A percentile compares a stretch with the other conserved stretches of the same genome.
Evolutionary conservation across 2,329 filamentous ascomycete species (phyloP).

Genomic region (Venturia nashicola): DNA sequence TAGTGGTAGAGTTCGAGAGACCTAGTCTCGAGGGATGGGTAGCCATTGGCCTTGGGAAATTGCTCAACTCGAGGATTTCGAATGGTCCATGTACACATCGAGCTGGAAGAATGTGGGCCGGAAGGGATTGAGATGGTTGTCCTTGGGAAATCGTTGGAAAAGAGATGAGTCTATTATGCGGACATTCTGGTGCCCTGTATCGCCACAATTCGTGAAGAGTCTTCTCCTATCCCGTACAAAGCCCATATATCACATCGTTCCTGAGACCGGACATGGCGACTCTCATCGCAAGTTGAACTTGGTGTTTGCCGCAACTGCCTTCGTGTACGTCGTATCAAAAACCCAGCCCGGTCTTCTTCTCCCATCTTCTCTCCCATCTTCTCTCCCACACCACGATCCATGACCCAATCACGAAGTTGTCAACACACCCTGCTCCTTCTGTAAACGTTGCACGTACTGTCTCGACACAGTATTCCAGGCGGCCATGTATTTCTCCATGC

Average conservation of each 20-base stretch:
- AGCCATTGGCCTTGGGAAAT: background rate
- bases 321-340: background rate
- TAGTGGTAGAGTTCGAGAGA: too few relatives aligned
- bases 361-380: too few relatives aligned
- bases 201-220: background rate
- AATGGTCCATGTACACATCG: background rate
- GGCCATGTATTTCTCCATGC: conserved; percentile 45
- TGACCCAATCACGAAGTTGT: background rate
- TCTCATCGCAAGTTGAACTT: background rate
- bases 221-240: background rate
- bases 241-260: background rate
- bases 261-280: background rate
- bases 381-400: background rate
- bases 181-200: background rate
- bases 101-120: background rate
- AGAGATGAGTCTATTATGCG: background rate
- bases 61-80: background rate
- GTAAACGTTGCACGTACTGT: conserved; percentile 37
- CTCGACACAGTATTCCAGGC: conserved; percentile 39
- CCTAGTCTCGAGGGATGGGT: too few relatives aligned
- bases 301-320: background rate
- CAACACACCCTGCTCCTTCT: conserved; percentile 20
- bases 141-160: background rate
- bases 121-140: background rate
- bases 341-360: background rate